Conservation (phyloP, 345 rosid genomes). For the Eucalyptus globulus region DNA sequence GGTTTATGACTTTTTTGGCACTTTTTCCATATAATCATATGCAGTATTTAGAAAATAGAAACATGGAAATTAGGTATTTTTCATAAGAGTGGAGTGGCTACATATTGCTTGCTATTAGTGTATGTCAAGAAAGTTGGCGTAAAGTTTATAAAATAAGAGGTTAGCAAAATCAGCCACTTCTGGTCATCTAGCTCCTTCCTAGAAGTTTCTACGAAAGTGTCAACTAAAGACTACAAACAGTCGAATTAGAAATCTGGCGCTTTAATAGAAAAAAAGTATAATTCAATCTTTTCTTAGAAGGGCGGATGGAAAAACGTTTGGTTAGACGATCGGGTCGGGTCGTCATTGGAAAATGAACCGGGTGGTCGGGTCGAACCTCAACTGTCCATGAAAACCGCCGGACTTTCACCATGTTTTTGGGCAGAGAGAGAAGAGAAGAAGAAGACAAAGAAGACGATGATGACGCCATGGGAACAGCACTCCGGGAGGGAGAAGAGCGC, state of each 20-base stretch:
- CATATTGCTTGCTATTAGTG: too few relatives aligned
- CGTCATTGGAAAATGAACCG: neutral
- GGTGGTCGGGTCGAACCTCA: neutral
- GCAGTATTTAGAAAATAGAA: too few relatives aligned
- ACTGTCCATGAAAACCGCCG: neutral
- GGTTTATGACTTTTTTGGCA: too few relatives aligned
- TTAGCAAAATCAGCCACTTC: too few relatives aligned
- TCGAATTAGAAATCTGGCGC: neutral
- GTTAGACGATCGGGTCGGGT: neutral
- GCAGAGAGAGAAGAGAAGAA: neutral
- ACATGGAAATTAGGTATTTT: too few relatives aligned
- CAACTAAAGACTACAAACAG: neutral
- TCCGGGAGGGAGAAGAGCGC: constrained; percentile 90
- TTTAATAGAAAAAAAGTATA: neutral
- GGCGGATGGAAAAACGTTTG: neutral
- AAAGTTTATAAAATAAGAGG: too few relatives aligned
- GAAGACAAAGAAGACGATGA: neutral
- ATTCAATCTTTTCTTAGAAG: neutral
- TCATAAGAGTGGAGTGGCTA: too few relatives aligned
- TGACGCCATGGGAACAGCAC: constrained; percentile 83
- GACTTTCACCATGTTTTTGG: neutral
- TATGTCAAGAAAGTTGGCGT: too few relatives aligned
- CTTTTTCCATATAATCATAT: too few relatives aligned
- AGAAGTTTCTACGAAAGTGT: neutral
- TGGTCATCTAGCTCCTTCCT: neutral